Base-by-base conservation (phyloP, 345 rosid genomes). In the Aurinia saxatilis region DNA sequence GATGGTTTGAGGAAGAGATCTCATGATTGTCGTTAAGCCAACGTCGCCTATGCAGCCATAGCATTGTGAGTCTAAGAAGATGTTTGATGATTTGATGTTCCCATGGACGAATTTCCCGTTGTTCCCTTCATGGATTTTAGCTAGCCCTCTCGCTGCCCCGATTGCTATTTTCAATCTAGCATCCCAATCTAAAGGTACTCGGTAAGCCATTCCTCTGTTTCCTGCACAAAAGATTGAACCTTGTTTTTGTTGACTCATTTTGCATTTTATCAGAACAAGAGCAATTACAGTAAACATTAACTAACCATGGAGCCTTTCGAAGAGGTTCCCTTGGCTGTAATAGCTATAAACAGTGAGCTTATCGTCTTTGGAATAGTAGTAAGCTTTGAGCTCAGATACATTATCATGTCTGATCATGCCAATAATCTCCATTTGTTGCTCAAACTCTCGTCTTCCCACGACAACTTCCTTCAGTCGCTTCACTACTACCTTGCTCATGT, bases 301-400 rank as follows among this genome's bases (percentile, higher is more conserved):
- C 80, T 55, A 80, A 93, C 99, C 95, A 16, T 93, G 97, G 6
- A 93, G 70, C 65, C 81, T 73, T 1, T 88, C 31, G 33, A 90
- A 85, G 70, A 90, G 75, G 46, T 82, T 85, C 41, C 97, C 97
- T 33, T 73, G 88, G 65, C 50, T 67, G 77, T 73, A 78, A 53
- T 80, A 87, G 57, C 89, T 88, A 67, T 84, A 85, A 23, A 90
- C 97, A 80, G 87, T 81, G 49, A 93, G 80, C 69, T 81, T 93
- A 75, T 87, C 97, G 16, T 87, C 97, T 72, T 93, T 90, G 23
- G 99, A 87, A 59, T 82, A 82, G 78, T 82, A 93, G 65, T 85
- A 93, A 8, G 96, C 99, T 71, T 78, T 90, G 59, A 93, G 76
- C 73, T 90, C 95, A 39, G 74, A 82, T 73, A 93, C 86, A 73